Percentiles rank a stretch among this genome's conserved stretches.
Evolutionary conservation across 768 basidiomycete species (phyloP).

Genomic region (Lentinula detonsa): DNA sequence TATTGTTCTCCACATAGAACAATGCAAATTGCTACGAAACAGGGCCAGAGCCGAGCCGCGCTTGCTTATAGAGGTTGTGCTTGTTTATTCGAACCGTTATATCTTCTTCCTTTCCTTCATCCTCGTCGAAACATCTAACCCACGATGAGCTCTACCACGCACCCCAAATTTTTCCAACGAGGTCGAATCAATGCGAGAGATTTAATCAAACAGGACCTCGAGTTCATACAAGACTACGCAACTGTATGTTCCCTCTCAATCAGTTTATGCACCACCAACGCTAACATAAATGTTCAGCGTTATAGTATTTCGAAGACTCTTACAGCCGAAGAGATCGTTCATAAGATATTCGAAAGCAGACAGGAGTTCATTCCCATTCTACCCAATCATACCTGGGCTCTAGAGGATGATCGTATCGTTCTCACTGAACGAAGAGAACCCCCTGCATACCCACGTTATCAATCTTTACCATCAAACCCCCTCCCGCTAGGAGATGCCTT

Average conservation of each 20-base stretch:
- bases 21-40: neutral
- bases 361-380: neutral
- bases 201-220: constrained; percentile 7
- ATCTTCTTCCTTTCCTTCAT: neutral
- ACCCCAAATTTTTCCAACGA: constrained; percentile 10
- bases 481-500: neutral
- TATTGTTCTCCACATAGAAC: neutral
- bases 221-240: constrained; percentile 1
- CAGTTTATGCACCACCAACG: neutral
- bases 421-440: neutral
- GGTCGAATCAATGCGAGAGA: constrained; percentile 17
- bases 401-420: neutral
- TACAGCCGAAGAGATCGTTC: neutral
- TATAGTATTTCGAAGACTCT: neutral
- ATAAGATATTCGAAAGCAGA: neutral
- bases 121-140: neutral
- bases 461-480: neutral
- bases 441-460: neutral
- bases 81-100: neutral
- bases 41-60: neutral
- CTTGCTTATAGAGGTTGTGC: neutral
- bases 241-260: neutral
- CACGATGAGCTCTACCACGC: neutral
- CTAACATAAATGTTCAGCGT: neutral
- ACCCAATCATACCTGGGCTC: constrained; percentile 1